These are phyloP conservation scores for Cardamine resedifolia DNA, from an alignment of 345 rosid genomes.

Conservation along the genomic window DNA sequence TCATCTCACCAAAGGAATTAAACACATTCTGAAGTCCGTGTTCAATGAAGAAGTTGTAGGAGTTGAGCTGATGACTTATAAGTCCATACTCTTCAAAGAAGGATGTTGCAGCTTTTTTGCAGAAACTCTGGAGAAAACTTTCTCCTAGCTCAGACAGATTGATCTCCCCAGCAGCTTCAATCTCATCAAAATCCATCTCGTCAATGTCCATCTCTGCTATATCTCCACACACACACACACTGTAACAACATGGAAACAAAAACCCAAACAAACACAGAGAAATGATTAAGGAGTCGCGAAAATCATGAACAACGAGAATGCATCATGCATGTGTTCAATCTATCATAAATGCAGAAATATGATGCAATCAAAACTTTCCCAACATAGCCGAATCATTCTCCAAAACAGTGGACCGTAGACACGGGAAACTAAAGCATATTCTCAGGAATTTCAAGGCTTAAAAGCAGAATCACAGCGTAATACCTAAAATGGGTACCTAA, in stretches of 20 bases:
- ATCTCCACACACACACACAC: conserved; percentile 9
- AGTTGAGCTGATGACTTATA: conserved; percentile 81
- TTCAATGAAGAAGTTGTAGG: conserved; percentile 65
- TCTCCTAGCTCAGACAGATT: conserved; percentile 50
- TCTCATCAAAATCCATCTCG: conserved; percentile 28
- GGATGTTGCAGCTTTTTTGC: conserved; percentile 56
- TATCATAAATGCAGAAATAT: neutral
- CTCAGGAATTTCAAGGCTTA: neutral
- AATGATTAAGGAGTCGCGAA: neutral
- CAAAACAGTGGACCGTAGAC: neutral
- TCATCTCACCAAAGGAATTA: conserved; percentile 62
- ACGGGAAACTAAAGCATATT: neutral
- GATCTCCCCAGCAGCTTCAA: conserved; percentile 37
- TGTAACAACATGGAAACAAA: neutral
- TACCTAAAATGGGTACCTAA: conserved; percentile 1
- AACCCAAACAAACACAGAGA: too few relatives aligned
- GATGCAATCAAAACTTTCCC: neutral
- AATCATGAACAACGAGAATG: neutral
- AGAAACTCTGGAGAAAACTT: conserved; percentile 47
- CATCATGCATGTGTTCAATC: conserved; percentile 8
- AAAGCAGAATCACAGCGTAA: conserved; percentile 23
- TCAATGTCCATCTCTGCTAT: conserved; percentile 23
- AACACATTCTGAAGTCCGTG: conserved; percentile 66
- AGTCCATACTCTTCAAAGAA: conserved; percentile 75
- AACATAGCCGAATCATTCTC: neutral